These are phyloP conservation scores for Nicotiana obtusifolia DNA, from an alignment of 257 asterid genomes.

Conservation along the genomic window DNA sequence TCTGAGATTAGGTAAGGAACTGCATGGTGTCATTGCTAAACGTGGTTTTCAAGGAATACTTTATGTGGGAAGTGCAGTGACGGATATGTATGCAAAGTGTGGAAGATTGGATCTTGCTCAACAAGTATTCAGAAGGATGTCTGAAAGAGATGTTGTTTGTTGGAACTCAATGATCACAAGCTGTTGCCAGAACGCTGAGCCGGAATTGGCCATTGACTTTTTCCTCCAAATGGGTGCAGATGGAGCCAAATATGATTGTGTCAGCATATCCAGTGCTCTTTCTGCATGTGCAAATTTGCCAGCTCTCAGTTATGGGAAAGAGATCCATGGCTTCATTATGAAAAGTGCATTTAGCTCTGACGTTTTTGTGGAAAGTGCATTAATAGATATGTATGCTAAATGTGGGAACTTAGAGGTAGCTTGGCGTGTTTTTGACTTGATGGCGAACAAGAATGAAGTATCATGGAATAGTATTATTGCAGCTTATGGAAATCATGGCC, in stretches of 20 bases:
- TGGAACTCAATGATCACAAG: constrained; percentile 78
- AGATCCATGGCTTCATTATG: constrained; percentile 63
- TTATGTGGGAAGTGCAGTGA: constrained; percentile 68
- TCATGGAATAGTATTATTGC: constrained; percentile 95
- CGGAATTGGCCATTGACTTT: constrained; percentile 56
- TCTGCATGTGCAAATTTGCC: constrained; percentile 69
- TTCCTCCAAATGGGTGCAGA: constrained; percentile 56
- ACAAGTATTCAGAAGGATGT: constrained; percentile 42
- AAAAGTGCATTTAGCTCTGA: constrained; percentile 43
- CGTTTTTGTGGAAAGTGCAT: constrained; percentile 55
- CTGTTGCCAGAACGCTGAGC: constrained; percentile 70
- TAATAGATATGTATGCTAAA: constrained; percentile 79
- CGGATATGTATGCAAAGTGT: constrained; percentile 88
- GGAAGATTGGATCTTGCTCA: constrained; percentile 62
- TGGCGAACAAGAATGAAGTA: constrained; percentile 61
- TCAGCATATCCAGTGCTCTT: constrained; percentile 75
- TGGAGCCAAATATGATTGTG: constrained; percentile 59
- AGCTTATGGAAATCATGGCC: constrained; percentile 85
- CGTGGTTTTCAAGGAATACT: constrained; percentile 51
- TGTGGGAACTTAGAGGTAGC: constrained; percentile 67
- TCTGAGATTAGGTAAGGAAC: constrained; percentile 55
- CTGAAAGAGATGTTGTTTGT: constrained; percentile 64
- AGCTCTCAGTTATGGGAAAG: constrained; percentile 60
- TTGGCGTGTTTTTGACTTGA: constrained; percentile 46
- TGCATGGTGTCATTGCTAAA: constrained; percentile 54